Conservation (phyloP, 352 stramenopile genomes). For the Saprolegnia parasitica region DNA sequence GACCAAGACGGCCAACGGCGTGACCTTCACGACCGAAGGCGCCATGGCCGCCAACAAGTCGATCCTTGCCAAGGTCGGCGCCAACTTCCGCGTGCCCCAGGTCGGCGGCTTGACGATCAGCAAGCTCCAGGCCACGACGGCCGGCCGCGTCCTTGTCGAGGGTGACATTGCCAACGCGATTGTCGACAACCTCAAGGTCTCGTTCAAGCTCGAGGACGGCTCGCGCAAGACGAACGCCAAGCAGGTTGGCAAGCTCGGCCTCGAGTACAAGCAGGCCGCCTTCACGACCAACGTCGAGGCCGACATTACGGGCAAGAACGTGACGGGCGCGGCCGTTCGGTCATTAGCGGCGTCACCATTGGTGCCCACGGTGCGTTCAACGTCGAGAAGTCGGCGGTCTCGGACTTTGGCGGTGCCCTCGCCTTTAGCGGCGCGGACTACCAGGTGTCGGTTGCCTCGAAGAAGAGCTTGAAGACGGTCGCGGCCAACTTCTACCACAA, state of each 20-base stretch:
- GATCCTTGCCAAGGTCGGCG: slow-evolving; percentile 74
- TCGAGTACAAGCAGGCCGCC: slow-evolving; percentile 75
- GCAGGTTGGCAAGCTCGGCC: slow-evolving; percentile 62
- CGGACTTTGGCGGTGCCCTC: slow-evolving; percentile 71
- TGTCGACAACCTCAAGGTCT: slow-evolving; percentile 71
- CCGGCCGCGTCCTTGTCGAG: slow-evolving; percentile 71
- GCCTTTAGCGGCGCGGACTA: slow-evolving; percentile 68
- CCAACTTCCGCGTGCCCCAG: slow-evolving; percentile 26
- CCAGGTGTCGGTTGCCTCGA: slow-evolving; percentile 62
- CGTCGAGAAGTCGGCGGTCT: slow-evolving; percentile 71
- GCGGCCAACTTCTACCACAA: slow-evolving; percentile 81
- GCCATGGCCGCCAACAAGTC: slow-evolving; percentile 75
- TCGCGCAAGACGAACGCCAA: slow-evolving; percentile 69
- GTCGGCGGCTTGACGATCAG: slow-evolving; percentile 73
- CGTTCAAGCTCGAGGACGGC: slow-evolving; percentile 79
- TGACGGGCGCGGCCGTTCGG: slow-evolving; percentile 46
- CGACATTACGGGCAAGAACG: slow-evolving; percentile 67
- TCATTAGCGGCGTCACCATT: slow-evolving; percentile 56
- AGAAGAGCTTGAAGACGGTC: slow-evolving; percentile 78
- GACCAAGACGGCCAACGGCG: slow-evolving; percentile 67
- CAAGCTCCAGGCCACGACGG: slow-evolving; percentile 83
- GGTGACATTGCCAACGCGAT: slow-evolving; percentile 72
- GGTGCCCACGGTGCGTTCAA: slow-evolving; percentile 73
- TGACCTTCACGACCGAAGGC: slow-evolving; percentile 82
- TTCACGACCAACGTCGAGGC: slow-evolving; percentile 67